Evolutionary conservation across 2,329 filamentous ascomycete genomes (phyloP), one percentile per base, ranked within the genome.

Genomic region (Claviceps capensis): DNA sequence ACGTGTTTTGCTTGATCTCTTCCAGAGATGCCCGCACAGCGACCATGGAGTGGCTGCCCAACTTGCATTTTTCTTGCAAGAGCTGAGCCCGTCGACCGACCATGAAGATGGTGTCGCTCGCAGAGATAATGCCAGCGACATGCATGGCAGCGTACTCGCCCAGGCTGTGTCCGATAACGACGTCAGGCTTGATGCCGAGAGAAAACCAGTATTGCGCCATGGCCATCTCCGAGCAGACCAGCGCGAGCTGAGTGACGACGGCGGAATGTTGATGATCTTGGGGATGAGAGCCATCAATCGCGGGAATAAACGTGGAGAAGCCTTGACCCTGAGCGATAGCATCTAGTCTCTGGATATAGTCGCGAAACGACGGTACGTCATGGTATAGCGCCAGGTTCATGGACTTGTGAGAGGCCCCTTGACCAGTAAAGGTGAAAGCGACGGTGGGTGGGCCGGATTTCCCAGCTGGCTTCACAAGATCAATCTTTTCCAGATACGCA

Each of bases 61-160:
- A 71, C 17, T 75, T 80, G 69, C 85, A 89, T 57, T 78, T 76
- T 51, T 79, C 70, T 45, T 81, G 75, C 3, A 89, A 71, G 16
- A 88, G 71, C 61, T 77, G 70, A 16, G 85, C 85, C 56, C 86
- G 78, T 50, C 71, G 65, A 41, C 85, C 85, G 19, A 89, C 83
- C 1, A 90, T 72, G 57, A 82, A 83, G 52, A 91, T 77, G 61
- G 84, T 79, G 62, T 88, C 85, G 58, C 78, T 79, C 19, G 78
- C 81, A 17, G 83, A 85, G 34, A 88, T 70, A 16, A 88, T 83
- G 48, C 83, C 85, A 50, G 85, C 82, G 42, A 82, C 74, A 59
- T 85, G 76, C 11, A 88, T 76, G 42, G 85, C 84, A 40, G 85
- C 83, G 59, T 87, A 88, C 64, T 88, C 84, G 50, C 85, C 85